phyloP scores from a whole-genome alignment of 306 rosid genomes.

The Herpetospermum pedunculosum region DNA sequence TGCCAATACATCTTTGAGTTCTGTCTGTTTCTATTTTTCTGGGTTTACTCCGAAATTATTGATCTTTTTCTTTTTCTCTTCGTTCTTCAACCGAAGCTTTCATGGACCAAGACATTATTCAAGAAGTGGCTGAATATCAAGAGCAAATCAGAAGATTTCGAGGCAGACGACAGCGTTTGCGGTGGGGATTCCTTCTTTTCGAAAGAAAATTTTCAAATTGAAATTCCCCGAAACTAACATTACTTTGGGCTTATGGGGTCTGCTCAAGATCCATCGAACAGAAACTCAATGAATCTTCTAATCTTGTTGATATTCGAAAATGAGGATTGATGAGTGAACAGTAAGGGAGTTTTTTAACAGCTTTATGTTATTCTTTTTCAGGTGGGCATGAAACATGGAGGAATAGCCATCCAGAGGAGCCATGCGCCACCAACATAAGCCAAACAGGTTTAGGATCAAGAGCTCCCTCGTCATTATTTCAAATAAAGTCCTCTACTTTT shows the following conservation, averaged over 20 bases:
- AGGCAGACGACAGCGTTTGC: slow-evolving; percentile 1
- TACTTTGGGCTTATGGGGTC: not conserved
- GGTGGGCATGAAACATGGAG: slow-evolving; percentile 1
- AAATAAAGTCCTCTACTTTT: not conserved
- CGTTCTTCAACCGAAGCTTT: slow-evolving; percentile 2
- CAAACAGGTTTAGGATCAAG: slow-evolving; percentile 5
- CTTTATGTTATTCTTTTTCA: slow-evolving; percentile 4
- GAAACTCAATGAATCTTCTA: not conserved
- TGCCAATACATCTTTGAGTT: not conserved
- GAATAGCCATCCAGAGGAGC: not conserved
- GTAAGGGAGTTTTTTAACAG: not conserved
- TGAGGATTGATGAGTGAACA: not conserved
- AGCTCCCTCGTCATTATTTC: slow-evolving; percentile 17
- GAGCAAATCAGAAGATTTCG: slow-evolving; percentile 12
- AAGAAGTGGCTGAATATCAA: slow-evolving; percentile 15
- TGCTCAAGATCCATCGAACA: not conserved
- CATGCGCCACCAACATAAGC: not conserved
- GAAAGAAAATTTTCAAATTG: not conserved
- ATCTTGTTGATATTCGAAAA: not conserved
- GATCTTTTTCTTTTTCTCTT: not conserved
- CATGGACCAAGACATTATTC: slow-evolving; percentile 13
- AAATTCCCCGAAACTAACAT: not conserved
- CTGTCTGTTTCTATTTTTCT: not conserved
- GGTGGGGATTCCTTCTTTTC: slow-evolving; percentile 1
- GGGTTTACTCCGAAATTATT: not conserved